phyloP scores from a whole-genome alignment of 495 filamentous ascomycete species.

The Hypoxylon crocopeplum region DNA sequence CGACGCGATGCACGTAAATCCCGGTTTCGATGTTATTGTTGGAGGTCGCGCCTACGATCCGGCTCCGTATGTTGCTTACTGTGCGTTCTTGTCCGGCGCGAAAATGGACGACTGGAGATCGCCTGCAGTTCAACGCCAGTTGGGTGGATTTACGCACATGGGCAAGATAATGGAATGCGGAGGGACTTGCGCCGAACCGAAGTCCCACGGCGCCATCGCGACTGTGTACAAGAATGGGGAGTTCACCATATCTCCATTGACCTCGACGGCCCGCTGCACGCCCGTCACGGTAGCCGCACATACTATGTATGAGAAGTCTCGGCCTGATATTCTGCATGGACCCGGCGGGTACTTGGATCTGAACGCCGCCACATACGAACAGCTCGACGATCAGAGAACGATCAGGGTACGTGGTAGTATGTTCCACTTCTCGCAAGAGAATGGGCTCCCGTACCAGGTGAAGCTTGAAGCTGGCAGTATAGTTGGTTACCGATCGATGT shows the following conservation, averaged over 20 bases:
- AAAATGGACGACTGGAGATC: constrained; percentile 12
- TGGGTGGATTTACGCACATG: constrained; percentile 55
- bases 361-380: constrained; percentile 44
- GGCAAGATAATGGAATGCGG: constrained; percentile 63
- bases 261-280: constrained; percentile 46
- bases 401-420: constrained; percentile 48
- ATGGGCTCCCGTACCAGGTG: constrained; percentile 44
- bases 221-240: constrained; percentile 47
- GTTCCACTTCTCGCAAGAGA: constrained; percentile 41
- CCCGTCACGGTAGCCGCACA: constrained; percentile 56
- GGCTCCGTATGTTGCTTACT: constrained; percentile 55
- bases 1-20: constrained; percentile 47
- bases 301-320: constrained; percentile 59
- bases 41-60: constrained; percentile 60
- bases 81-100: constrained; percentile 31
- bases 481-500: constrained; percentile 52
- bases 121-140: constrained; percentile 18
- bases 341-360: constrained; percentile 56
- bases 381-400: constrained; percentile 46
- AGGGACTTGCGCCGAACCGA: constrained; percentile 54
- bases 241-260: constrained; percentile 52
- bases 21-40: constrained; percentile 54
- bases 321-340: constrained; percentile 53
- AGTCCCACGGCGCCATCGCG: constrained; percentile 46
- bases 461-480: constrained; percentile 55